phyloP scores from a whole-genome alignment of 768 basidiomycete genomes.

The Phlegmacium glaucopus region DNA sequence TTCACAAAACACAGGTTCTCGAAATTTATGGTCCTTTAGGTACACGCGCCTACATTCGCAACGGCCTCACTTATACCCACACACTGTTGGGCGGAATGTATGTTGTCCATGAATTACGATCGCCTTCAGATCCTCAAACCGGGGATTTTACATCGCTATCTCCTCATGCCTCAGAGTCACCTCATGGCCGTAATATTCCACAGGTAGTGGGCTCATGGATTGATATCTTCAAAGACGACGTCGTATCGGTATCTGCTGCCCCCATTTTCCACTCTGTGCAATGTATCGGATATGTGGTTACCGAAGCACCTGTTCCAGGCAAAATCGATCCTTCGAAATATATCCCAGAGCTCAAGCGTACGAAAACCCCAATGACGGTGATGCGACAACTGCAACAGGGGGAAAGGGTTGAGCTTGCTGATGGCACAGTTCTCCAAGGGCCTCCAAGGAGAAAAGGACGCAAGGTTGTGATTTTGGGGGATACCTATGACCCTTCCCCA shows the following conservation, averaged over 20 bases:
- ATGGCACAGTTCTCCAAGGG: conserved; percentile 70
- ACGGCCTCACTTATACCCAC: conserved; percentile 63
- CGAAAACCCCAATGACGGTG: conserved; percentile 62
- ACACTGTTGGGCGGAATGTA: conserved; percentile 64
- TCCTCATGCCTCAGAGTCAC: conserved; percentile 50
- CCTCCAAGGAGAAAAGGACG: conserved; percentile 65
- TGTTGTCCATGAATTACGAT: conserved; percentile 80
- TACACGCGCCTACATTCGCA: conserved; percentile 77
- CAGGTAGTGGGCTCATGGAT: conserved; percentile 62
- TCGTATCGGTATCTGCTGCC: conserved; percentile 67
- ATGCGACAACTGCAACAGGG: conserved; percentile 69
- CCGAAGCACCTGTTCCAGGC: conserved; percentile 70
- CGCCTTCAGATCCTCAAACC: conserved; percentile 50
- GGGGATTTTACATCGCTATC: conserved; percentile 49
- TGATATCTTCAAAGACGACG: conserved; percentile 54
- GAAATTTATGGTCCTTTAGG: conserved; percentile 88
- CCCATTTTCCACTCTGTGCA: conserved; percentile 80
- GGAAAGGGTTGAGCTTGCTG: conserved; percentile 56
- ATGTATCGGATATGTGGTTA: conserved; percentile 76
- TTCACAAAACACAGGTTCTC: conserved; percentile 43
- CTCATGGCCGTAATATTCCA: conserved; percentile 58
- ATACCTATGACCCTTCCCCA: conserved; percentile 77
- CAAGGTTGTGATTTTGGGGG: conserved; percentile 80
- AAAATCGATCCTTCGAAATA: conserved; percentile 70
- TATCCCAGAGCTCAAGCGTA: conserved; percentile 65